Percentiles rank a stretch among this genome's conserved stretches.
Evolutionary conservation across 352 stramenopile species (phyloP).

Genomic region (Pseudoperonospora humuli): DNA sequence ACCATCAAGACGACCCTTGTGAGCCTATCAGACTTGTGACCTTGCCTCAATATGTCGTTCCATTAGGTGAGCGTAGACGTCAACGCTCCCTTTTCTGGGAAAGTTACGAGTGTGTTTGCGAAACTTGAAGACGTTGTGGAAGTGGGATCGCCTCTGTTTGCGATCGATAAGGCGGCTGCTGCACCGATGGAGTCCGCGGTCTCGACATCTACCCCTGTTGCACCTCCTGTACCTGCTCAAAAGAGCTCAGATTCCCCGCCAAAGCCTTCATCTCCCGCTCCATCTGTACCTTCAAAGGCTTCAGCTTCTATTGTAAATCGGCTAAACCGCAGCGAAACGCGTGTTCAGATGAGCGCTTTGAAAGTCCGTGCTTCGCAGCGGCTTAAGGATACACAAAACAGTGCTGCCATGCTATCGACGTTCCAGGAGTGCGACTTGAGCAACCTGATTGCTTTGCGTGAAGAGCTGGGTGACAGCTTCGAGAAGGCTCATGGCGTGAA

Average conservation of each 20-base stretch:
- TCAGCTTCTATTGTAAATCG: constrained; percentile 14
- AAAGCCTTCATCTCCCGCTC: constrained; percentile 21
- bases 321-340: constrained; percentile 65
- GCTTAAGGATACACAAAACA: constrained; percentile 98
- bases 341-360: constrained; percentile 94
- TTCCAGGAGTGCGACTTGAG: constrained; percentile 99
- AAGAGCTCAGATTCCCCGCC: constrained; percentile 16
- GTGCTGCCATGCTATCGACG: constrained; percentile 96
- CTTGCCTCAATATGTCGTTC: neutral
- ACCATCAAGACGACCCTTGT: too few relatives aligned
- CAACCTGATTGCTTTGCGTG: constrained; percentile 91
- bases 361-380: constrained; percentile 91
- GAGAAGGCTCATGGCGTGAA: constrained; percentile 96
- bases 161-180: constrained; percentile 27
- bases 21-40: neutral
- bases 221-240: constrained; percentile 13
- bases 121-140: constrained; percentile 95
- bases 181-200: constrained; percentile 15
- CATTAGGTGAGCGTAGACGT: constrained; percentile 85
- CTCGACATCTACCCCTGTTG: constrained; percentile 9
- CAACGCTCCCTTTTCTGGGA: constrained; percentile 85
- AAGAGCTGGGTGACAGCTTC: constrained; percentile 90
- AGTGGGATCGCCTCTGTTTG: constrained; percentile 73
- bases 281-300: constrained; percentile 18
- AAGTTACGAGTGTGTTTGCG: constrained; percentile 89